Evolutionary conservation across 2,329 filamentous ascomycete genomes (phyloP).

Genomic region (Geosmithia putterillii): DNA sequence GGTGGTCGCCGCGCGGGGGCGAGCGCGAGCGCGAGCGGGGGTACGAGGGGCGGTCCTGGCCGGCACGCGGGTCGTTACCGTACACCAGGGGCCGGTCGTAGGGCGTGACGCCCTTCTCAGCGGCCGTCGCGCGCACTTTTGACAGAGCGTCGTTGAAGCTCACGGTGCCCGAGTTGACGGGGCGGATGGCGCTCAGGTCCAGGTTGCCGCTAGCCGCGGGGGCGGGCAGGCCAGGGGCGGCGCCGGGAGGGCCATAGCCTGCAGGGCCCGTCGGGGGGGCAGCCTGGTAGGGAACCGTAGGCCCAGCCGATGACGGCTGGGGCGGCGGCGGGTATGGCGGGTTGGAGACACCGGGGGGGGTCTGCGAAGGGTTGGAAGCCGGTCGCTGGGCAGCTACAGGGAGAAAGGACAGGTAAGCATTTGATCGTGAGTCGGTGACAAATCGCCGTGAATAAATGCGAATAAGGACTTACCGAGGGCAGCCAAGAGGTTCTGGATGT

Average conservation of each 20-base stretch:
- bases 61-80: slow-evolving; percentile 19
- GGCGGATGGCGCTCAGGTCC: slow-evolving; percentile 69
- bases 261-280: slow-evolving; percentile 17
- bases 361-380: slow-evolving; percentile 27
- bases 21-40: slow-evolving; percentile 62
- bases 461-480: slow-evolving; percentile 32
- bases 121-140: slow-evolving; percentile 70
- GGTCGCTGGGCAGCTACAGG: slow-evolving; percentile 30
- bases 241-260: slow-evolving; percentile 10
- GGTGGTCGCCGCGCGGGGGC: slow-evolving; percentile 57
- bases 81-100: slow-evolving; percentile 46
- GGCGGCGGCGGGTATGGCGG: slow-evolving; percentile 26
- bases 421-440: not conserved
- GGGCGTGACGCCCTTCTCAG: slow-evolving; percentile 59
- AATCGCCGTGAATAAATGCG: slow-evolving; percentile 3
- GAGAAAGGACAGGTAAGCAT: slow-evolving; percentile 8
- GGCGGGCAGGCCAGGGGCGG: slow-evolving; percentile 40
- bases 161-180: slow-evolving; percentile 67
- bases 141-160: slow-evolving; percentile 77
- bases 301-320: slow-evolving; percentile 17
- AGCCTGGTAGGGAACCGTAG: slow-evolving; percentile 15
- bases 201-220: slow-evolving; percentile 64
- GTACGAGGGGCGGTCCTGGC: slow-evolving; percentile 33
- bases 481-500: slow-evolving; percentile 34
- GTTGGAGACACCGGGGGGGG: slow-evolving; percentile 22